Conservation (phyloP, 257 asterid species). For the Scutellaria galericulata region DNA sequence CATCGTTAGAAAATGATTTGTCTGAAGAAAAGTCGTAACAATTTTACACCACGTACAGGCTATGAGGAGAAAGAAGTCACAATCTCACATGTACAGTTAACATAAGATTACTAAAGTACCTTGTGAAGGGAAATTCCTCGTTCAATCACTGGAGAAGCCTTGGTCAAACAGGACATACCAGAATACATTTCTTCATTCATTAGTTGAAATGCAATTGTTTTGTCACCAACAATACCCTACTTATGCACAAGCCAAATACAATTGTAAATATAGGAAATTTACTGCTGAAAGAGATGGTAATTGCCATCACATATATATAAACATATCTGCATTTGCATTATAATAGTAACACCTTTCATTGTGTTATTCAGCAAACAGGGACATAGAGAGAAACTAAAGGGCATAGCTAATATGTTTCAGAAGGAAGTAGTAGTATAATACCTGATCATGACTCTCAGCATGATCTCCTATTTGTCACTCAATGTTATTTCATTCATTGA, state of each 20-base stretch:
- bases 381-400: not conserved
- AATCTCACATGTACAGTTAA: conserved; percentile 25
- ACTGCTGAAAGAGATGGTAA: conserved; percentile 25
- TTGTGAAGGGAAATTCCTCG: conserved; percentile 92
- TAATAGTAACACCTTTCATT: not conserved
- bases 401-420: too few species aligned
- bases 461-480: conserved; percentile 91
- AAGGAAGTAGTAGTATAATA: too few species aligned
- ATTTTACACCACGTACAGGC: not conserved
- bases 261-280: conserved; percentile 20
- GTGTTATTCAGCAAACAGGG: not conserved
- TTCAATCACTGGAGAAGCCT: conserved; percentile 81
- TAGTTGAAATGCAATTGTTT: conserved; percentile 80
- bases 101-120: conserved; percentile 54
- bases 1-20: conserved; percentile 92
- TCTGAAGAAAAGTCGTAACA: conserved; percentile 54
- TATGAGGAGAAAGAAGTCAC: conserved; percentile 25
- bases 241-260: conserved; percentile 37
- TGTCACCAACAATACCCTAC: conserved; percentile 94
- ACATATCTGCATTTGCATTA: conserved; percentile 2
- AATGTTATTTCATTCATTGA: conserved; percentile 77
- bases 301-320: not conserved
- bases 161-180: conserved; percentile 88
- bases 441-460: conserved; percentile 99
- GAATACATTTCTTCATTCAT: conserved; percentile 97